phyloP scores from a whole-genome alignment of 1,284 basidiomycete species.

The Apiotrichum siamense region DNA sequence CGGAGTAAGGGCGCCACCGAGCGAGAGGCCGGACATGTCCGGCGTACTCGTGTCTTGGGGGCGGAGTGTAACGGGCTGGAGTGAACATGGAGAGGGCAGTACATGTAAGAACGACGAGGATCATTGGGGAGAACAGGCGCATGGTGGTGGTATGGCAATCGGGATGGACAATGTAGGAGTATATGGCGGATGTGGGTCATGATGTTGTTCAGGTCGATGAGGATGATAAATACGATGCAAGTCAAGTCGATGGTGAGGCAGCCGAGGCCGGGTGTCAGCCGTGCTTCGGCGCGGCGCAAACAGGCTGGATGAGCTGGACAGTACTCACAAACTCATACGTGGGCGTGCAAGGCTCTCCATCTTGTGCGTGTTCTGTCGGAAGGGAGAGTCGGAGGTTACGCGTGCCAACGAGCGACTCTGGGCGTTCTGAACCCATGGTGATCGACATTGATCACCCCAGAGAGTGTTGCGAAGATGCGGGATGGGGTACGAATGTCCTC shows the following conservation, averaged over 20 bases:
- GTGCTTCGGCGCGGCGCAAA: no score
- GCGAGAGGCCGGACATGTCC: constrained; percentile 1
- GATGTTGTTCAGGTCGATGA: no score
- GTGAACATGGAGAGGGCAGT: background rate
- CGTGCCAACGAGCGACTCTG: no score
- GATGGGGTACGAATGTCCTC: no score
- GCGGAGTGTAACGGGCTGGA: constrained; percentile 1
- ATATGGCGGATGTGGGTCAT: no score
- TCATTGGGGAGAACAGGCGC: background rate
- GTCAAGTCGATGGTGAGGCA: no score
- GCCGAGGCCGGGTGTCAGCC: no score
- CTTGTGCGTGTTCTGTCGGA: background rate
- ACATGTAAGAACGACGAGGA: background rate
- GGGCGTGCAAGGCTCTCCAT: constrained; percentile 7
- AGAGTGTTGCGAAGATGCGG: no score
- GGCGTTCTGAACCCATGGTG: no score
- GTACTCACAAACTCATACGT: constrained; percentile 4
- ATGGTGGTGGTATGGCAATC: background rate
- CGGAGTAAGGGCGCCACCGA: background rate
- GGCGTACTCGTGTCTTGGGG: constrained; percentile 3
- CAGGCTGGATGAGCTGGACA: background rate
- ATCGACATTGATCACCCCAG: no score
- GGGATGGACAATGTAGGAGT: no score
- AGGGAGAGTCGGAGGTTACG: constrained; percentile 3
- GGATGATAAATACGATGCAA: no score